Base-by-base conservation (phyloP, 306 rosid genomes). In the Cucurbita pepo region DNA sequence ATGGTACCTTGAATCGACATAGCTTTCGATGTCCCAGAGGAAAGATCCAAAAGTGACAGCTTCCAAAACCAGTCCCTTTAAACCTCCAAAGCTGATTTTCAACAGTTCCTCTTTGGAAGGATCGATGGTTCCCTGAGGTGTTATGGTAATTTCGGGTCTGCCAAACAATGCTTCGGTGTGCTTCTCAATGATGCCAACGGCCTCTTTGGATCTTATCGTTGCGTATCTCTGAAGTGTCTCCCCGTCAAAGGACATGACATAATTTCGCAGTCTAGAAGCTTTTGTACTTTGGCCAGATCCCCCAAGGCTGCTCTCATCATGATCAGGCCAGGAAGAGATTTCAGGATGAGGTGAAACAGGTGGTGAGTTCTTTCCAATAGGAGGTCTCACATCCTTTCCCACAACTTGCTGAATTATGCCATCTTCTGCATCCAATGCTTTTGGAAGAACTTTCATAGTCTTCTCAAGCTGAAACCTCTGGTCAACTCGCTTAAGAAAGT, bases 381-480 rank as follows among this genome's bases (percentile, higher is more conserved):
- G 34, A 8, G 79, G 72, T 67, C 81, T 79, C 70, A 69, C 61
- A 16, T 81, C 79, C 16, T 83, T 88, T 50, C 71, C 73, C 60
- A 72, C 18, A 22, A 77, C 45, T 56, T 62, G 85, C 40, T 75
- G 80, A 77, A 81, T 56, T 44, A 61, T 59, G 71, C 74, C 84
- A 19, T 80, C 89, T 56, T 85, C 79, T 25, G n/a, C 67, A n/a
- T 77, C 88, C 43, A 75, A 70, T 34, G 70, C 71, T 62, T 61
- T 77, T 13, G 90, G 91, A 78, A 92, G 95, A 74, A 79, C 79
- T 82, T 90, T 92, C 86, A 90, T 84, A 1, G 97, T 77, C 96
- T 92, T 92, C 90, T 92, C 97, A 51, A 92, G 88, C 84, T 90
- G 97, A 82, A 92, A 92, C 81, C 97, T 77, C 82, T 88, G 96